phyloP scores from a whole-genome alignment of 306 rosid genomes.

The Pyrus communis region DNA sequence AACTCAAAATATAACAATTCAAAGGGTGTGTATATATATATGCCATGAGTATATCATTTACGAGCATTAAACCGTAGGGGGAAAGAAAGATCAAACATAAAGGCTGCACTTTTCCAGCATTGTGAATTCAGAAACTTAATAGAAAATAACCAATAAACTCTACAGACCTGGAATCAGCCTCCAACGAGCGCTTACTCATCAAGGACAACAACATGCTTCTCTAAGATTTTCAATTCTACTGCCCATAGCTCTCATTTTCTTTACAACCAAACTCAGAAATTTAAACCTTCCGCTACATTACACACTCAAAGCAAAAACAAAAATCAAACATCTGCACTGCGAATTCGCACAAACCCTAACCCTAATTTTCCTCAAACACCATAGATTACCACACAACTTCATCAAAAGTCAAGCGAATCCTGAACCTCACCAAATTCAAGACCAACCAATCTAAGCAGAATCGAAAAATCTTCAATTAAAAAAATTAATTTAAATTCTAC shows the following conservation, averaged over 20 bases:
- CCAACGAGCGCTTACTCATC: slow-evolving; percentile 89
- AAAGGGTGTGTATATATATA: neutral
- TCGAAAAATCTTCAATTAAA: neutral
- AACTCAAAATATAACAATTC: neutral
- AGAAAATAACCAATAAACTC: neutral
- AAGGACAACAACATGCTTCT: slow-evolving; percentile 97
- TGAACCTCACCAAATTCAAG: slow-evolving; percentile 1
- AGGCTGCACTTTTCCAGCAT: neutral
- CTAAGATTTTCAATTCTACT: slow-evolving; percentile 40
- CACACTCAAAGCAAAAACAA: slow-evolving; percentile 13
- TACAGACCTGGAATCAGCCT: slow-evolving; percentile 85
- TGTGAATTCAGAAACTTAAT: neutral
- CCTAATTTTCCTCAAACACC: neutral
- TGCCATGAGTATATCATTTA: neutral
- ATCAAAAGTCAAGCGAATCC: neutral
- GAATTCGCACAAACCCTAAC: neutral
- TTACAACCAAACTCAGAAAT: slow-evolving; percentile 21
- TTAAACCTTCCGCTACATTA: slow-evolving; percentile 28
- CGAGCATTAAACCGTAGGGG: neutral
- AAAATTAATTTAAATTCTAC: neutral
- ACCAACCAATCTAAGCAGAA: neutral
- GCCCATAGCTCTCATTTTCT: slow-evolving; percentile 56
- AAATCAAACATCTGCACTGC: slow-evolving; percentile 14
- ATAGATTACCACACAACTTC: neutral
- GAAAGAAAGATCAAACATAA: neutral